A percentile compares a stretch with the other conserved stretches of the same genome.
Evolutionary conservation across 331 rosid genomes (phyloP).

Genomic region (Stylosanthes scabra): DNA sequence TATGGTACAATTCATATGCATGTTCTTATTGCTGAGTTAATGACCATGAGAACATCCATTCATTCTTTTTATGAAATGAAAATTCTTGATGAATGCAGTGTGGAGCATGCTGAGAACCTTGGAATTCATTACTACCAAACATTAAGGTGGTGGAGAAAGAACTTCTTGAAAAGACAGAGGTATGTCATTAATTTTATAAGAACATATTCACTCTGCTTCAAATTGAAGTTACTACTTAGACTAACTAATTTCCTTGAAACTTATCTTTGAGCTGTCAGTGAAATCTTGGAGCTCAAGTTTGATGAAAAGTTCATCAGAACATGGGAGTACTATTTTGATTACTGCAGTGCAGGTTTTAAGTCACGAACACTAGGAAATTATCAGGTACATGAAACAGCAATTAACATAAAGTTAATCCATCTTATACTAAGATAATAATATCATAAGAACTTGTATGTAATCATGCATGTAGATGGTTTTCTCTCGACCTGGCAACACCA

Average conservation of each 20-base stretch:
- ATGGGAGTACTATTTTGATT: slow-evolving; percentile 5
- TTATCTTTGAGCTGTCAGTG: slow-evolving; percentile 43
- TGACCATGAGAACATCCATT: background rate
- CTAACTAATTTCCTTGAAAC: too few species aligned
- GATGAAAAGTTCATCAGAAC: slow-evolving; percentile 78
- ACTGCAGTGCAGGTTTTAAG: slow-evolving; percentile 84
- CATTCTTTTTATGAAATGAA: background rate
- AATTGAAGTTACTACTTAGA: background rate
- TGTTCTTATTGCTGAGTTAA: background rate
- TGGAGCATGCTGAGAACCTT: slow-evolving; percentile 66
- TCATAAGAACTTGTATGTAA: too few species aligned
- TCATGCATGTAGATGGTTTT: slow-evolving; percentile 63
- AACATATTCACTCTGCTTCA: background rate
- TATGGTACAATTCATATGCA: slow-evolving; percentile 58
- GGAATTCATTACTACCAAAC: slow-evolving; percentile 81
- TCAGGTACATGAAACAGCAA: slow-evolving; percentile 55
- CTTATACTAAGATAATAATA: too few species aligned
- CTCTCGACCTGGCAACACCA: slow-evolving; percentile 77
- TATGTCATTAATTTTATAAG: slow-evolving; percentile 37
- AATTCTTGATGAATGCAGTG: slow-evolving; percentile 30
- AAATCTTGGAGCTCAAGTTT: slow-evolving; percentile 73
- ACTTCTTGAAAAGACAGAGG: slow-evolving; percentile 71
- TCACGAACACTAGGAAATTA: slow-evolving; percentile 77
- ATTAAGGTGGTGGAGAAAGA: slow-evolving; percentile 52
- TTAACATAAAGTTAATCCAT: too few species aligned